Base-by-base conservation (phyloP, 805 yeast genomes). In the Vanderwaltozyma verrucispora region DNA sequence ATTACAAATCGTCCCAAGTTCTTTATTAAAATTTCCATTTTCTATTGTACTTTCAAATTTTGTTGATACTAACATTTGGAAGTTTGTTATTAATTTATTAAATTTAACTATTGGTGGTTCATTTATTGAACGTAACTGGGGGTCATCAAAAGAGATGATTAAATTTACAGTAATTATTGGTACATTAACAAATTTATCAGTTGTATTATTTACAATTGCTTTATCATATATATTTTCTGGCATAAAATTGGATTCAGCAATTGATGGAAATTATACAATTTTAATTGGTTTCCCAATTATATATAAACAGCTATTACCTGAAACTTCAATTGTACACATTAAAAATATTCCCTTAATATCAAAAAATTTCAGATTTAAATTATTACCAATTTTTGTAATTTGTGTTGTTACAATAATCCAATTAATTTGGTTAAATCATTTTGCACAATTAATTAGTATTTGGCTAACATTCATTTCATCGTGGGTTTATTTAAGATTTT, bases 401-500 rank as follows among this genome's bases (percentile, higher is more conserved):
- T 30, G 54, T 1, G 8, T 55, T 1, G 36, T 64, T 18, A 38
- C 67, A 0, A 9, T 61, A 5, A 53, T 18, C 50, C 73, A 26
- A 37, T 50, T 33, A 17, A 52, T 37, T 29, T 51, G 30, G 43
- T 50, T 36, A 49, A 66, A 16, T 59, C 71, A 23, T 65, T 69
- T 43, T 80, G 84, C 34, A 62, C 69, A 29, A 19, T 28, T 56
- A 17, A 46, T 80, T 5, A 85, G 85, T 12, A 63, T 77, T 7
- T 60, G 65, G 63, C 31, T 56, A 17, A 75, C 79, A 33, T 86
- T 88, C 49, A 59, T 83, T 34, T 63, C 75, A 2, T 67, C 88
- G 14, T 88, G 89, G 84, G 53, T 63, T 33, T 89, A 86, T 54
- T 66, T 88, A 48, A 70, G 97, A 46, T 88, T 85, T 58, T 77